Conservation (phyloP, 139 green algal genomes). For the Astrephomene gubernaculifera region DNA sequence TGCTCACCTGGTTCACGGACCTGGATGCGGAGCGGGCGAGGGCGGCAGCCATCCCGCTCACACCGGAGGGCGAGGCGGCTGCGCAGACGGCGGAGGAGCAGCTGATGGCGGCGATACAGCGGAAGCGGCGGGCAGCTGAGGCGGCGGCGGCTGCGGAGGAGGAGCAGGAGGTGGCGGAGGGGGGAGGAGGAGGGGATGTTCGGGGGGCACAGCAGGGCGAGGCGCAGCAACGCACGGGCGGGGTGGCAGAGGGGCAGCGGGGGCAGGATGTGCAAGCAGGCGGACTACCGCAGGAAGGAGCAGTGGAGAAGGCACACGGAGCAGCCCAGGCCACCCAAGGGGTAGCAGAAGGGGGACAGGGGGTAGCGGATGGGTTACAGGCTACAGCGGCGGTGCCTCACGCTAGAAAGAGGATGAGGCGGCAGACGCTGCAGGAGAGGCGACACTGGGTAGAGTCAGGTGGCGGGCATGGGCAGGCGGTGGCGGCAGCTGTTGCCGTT, state of each 20-base stretch:
- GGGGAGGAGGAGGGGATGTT: neutral
- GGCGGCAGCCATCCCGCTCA: conserved; percentile 30
- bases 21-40: neutral
- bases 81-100: neutral
- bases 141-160: neutral
- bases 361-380: no score
- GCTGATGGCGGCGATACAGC: neutral
- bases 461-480: no score
- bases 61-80: neutral
- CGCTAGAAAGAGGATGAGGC: no score
- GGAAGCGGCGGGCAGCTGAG: neutral
- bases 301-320: neutral
- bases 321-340: no score
- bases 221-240: neutral
- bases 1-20: conserved; percentile 36
- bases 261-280: neutral
- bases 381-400: no score
- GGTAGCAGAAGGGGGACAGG: no score
- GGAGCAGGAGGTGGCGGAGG: neutral
- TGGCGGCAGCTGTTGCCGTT: no score
- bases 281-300: neutral
- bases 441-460: no score
- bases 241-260: neutral
- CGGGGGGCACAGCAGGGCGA: neutral
- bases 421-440: no score